Conservation (phyloP, 139 green algal species). For the Pleodorina starrii region DNA sequence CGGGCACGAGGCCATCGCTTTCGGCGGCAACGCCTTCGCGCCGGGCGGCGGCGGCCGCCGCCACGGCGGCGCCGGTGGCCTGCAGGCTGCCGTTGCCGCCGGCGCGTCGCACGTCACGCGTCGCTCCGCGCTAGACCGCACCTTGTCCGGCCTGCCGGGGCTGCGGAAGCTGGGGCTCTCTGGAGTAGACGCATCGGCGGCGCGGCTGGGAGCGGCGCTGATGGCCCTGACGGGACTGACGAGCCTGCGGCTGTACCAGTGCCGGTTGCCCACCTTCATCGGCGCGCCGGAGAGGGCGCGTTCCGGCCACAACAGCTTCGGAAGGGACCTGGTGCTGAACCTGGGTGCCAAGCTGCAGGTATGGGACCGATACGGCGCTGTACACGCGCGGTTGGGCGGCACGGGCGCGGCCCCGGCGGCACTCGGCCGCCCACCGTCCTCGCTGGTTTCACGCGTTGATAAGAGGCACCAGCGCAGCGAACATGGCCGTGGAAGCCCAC, state of each 20-base stretch:
- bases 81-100: not conserved
- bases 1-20: not conserved
- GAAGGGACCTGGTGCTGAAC: not conserved
- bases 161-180: slow-evolving; percentile 18
- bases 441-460: too few species aligned
- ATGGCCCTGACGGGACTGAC: slow-evolving; percentile 20
- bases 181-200: slow-evolving; percentile 9
- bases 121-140: slow-evolving; percentile 2
- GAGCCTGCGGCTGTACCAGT: slow-evolving; percentile 31
- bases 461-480: too few species aligned
- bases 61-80: not conserved
- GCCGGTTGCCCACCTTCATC: slow-evolving; percentile 34
- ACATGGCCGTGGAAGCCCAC: too few species aligned
- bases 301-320: not conserved
- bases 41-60: not conserved
- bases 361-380: too few species aligned
- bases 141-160: not conserved
- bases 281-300: not conserved
- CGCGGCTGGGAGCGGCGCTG: slow-evolving; percentile 7
- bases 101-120: not conserved
- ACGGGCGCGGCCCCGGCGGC: too few species aligned
- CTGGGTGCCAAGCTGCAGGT: slow-evolving; percentile 36
- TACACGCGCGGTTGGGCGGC: too few species aligned
- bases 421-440: too few species aligned
- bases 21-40: not conserved